Evolutionary conservation across 2,329 filamentous ascomycete species (phyloP).

Genomic region (Stenocarpella maydis): DNA sequence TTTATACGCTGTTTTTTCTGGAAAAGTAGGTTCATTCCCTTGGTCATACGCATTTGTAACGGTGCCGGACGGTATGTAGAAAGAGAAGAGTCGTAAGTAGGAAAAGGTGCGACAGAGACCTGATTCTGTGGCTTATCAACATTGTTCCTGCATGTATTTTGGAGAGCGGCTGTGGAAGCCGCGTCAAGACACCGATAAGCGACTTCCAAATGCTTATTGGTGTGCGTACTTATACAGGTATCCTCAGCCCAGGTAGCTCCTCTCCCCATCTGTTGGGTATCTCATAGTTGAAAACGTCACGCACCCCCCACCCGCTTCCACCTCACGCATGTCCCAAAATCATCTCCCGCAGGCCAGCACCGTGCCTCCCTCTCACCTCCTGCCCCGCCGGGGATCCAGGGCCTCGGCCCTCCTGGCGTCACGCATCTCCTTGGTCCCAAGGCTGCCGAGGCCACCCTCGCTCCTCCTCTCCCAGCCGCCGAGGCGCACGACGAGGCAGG

Average conservation of each 20-base stretch:
- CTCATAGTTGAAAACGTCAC: slow-evolving; percentile 8
- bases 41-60: not conserved
- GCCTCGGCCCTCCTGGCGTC: slow-evolving; percentile 85
- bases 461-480: slow-evolving; percentile 76
- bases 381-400: slow-evolving; percentile 78
- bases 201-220: not conserved
- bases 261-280: slow-evolving; percentile 16
- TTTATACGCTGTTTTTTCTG: not conserved
- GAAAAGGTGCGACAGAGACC: too few species aligned
- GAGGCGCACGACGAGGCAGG: slow-evolving; percentile 71
- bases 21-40: not conserved
- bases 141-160: too few species aligned
- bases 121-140: not conserved
- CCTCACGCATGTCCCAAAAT: not conserved
- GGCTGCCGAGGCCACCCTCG: slow-evolving; percentile 86
- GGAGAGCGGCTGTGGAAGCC: too few species aligned
- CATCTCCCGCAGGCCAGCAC: not conserved
- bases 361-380: slow-evolving; percentile 48
- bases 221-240: not conserved
- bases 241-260: not conserved
- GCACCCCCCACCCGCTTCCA: not conserved
- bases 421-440: slow-evolving; percentile 91
- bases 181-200: not conserved
- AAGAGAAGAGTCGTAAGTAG: not conserved
- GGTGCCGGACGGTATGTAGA: not conserved